phyloP scores from a whole-genome alignment of 2,329 filamentous ascomycete genomes.

The Onygena corvina region DNA sequence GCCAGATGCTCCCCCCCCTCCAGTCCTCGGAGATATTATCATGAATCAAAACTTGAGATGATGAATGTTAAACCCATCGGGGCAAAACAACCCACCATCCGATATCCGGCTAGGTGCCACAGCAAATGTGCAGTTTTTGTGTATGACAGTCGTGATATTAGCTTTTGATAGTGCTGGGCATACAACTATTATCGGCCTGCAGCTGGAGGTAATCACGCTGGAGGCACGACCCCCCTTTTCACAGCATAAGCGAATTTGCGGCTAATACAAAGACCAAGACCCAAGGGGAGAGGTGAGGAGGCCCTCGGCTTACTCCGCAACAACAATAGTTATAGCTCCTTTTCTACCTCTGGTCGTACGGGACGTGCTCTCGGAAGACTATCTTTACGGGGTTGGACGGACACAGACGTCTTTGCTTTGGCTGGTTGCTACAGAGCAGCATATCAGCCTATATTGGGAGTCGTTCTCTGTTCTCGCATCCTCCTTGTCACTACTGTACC shows the following conservation, averaged over 20 bases:
- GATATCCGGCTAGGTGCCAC: neutral
- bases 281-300: too few species aligned
- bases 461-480: neutral
- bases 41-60: neutral
- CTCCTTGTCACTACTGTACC: too few species aligned
- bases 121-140: neutral
- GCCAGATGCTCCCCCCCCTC: neutral
- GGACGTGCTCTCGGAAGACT: slow-evolving; percentile 1
- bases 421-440: neutral
- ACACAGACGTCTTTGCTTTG: too few species aligned
- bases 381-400: slow-evolving; percentile 2
- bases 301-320: too few species aligned
- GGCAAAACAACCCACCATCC: neutral
- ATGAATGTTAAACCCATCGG: neutral
- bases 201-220: too few species aligned
- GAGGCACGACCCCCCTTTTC: neutral
- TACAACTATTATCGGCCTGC: neutral
- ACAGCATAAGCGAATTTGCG: neutral
- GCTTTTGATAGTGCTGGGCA: neutral
- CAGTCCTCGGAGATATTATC: neutral
- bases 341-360: neutral
- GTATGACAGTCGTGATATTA: slow-evolving; percentile 1
- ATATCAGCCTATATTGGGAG: too few species aligned
- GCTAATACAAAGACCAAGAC: neutral
- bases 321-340: neutral